A percentile compares a stretch with the other conserved stretches of the same genome.
phyloP scores from a whole-genome alignment of 441 rosid genomes.

The Erodium trifolium region DNA sequence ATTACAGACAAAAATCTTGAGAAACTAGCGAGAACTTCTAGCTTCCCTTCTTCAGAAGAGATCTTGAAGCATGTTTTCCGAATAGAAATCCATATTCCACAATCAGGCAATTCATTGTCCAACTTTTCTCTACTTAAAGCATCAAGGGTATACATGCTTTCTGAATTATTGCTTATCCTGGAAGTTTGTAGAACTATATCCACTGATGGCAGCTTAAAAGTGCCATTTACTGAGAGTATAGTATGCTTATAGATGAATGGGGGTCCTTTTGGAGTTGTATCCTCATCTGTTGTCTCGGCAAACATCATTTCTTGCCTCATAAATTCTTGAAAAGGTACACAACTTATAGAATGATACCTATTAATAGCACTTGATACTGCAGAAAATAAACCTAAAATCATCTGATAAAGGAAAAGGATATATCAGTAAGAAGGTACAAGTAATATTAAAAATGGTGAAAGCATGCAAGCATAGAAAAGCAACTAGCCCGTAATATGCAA shows the following conservation, averaged over 20 bases:
- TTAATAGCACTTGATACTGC: constrained; percentile 35
- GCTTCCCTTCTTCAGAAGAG: constrained; percentile 44
- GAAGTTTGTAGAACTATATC: constrained; percentile 60
- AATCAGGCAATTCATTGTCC: constrained; percentile 29
- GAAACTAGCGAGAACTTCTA: constrained; percentile 36
- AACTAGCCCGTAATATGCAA: neutral
- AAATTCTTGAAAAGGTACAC: constrained; percentile 35
- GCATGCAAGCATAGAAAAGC: neutral
- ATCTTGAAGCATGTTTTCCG: constrained; percentile 37
- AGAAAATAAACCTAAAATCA: constrained; percentile 44
- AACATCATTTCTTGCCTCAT: constrained; percentile 29
- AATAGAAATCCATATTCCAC: constrained; percentile 58
- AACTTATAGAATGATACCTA: constrained; percentile 29
- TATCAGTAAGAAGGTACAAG: constrained; percentile 5
- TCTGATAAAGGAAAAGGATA: constrained; percentile 37
- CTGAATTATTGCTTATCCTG: constrained; percentile 30
- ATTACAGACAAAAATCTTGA: constrained; percentile 42
- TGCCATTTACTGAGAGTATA: constrained; percentile 34
- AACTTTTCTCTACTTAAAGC: constrained; percentile 25
- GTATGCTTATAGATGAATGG: constrained; percentile 28
- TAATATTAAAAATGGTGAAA: constrained; percentile 1
- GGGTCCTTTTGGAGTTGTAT: constrained; percentile 25
- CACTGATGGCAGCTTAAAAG: constrained; percentile 44
- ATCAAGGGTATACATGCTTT: constrained; percentile 30
- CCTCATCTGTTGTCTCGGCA: constrained; percentile 33